Base-by-base conservation (phyloP, 73 alveolate species). In the Loxodes magnus region DNA sequence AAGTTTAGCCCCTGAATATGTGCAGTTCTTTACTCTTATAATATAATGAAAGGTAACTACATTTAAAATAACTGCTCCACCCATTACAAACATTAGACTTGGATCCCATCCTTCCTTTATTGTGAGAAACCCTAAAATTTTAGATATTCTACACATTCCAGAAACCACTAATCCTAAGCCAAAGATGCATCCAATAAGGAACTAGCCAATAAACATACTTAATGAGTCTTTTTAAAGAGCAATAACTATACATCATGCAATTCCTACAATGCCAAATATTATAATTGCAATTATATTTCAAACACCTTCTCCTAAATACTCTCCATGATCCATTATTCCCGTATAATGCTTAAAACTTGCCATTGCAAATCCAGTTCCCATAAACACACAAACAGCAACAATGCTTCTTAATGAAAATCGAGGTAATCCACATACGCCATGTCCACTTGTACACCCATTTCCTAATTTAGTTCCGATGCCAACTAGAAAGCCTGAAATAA, bases 391-490 rank as follows among this genome's bases (percentile, higher is more conserved):
- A 26, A 89, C 94, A 2, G 99, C 97, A 9, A 74, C 87, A 36
- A 85, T 43, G 16, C 96, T 82, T 52, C 99, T 61, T 17, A 27
- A 27, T 20, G 94, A 59, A 26, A 93, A 58, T 50, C 99, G 64
- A 3, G 99, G 97, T 3, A 93, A 46, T 3, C 99, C 99, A 63
- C 98, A 90, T 16, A 93, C 94, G 14, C 98, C 98, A 55, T 93
- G 99, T 0, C 99, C 99, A 48, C 95, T 75, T 3, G 99, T 90
- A 72, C 99, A 93, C 12, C 99, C 99, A 59, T 82, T 85, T 12
- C 96, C 97, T 82, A 86, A 61, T 54, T 73, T 63, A 17, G 95
- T 75, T 19, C 99, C 99, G 10, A 87, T 31, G 4, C 99, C 99
- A 0, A 87, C 96, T 27, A 90, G 67, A 64, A 83, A 56, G 24